These are phyloP conservation scores for Aspergillus neotritici DNA, from an alignment of 2,329 filamentous ascomycete genomes.

Conservation along the genomic window DNA sequence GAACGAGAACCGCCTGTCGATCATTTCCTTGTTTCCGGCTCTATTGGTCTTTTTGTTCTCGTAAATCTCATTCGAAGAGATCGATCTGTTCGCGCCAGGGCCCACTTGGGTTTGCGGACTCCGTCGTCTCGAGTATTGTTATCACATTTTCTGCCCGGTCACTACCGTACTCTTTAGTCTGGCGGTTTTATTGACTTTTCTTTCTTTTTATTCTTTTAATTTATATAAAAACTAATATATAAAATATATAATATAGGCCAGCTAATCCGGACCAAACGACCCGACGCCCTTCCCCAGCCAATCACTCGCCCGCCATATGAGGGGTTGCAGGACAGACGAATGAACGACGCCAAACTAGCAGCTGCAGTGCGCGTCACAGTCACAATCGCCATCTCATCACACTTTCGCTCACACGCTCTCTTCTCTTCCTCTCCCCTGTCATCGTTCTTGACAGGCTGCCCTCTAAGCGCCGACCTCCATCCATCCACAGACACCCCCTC, in stretches of 20 bases:
- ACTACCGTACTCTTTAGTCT: not conserved
- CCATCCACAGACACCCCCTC: not conserved
- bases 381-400: constrained; percentile 21
- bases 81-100: too few relatives aligned
- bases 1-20: constrained; percentile 4
- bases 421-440: not conserved
- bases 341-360: constrained; percentile 15
- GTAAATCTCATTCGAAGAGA: too few relatives aligned
- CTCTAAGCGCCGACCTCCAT: not conserved
- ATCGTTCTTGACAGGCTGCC: not conserved
- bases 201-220: not conserved
- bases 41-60: too few relatives aligned
- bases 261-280: too few relatives aligned
- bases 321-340: constrained; percentile 11
- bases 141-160: too few relatives aligned
- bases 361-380: constrained; percentile 30
- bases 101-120: too few relatives aligned
- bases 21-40: too few relatives aligned
- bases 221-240: not conserved
- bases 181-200: constrained; percentile 7
- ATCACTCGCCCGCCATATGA: not conserved
- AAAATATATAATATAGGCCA: not conserved
- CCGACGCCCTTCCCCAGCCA: too few relatives aligned
- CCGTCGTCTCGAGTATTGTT: too few relatives aligned
- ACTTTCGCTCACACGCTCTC: not conserved